A percentile compares a stretch with the other conserved stretches of the same genome.
Evolutionary conservation across 2,329 filamentous ascomycete genomes (phyloP).

Genomic region (Salinomyces thailandicus): DNA sequence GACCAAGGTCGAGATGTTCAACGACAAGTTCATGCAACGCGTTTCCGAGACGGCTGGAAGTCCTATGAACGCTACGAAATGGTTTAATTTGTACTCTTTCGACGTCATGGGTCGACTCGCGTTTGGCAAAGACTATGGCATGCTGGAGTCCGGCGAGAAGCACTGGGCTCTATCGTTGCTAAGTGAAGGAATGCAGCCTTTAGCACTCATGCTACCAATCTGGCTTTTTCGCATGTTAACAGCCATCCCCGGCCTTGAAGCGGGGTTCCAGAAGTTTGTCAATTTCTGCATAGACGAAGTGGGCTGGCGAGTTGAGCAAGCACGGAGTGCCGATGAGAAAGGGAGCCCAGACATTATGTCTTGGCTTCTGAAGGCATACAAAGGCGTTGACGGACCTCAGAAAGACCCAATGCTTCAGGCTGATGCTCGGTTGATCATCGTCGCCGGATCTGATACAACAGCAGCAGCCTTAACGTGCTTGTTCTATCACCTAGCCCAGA

Average conservation of each 20-base stretch:
- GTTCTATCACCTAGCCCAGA: slow-evolving; percentile 31
- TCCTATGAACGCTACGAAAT: slow-evolving; percentile 29
- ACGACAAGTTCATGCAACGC: slow-evolving; percentile 23
- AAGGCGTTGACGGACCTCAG: slow-evolving; percentile 18
- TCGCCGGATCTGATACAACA: slow-evolving; percentile 36
- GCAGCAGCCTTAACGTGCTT: slow-evolving; percentile 31
- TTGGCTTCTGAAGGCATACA: slow-evolving; percentile 24
- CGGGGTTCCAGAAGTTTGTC: slow-evolving; percentile 29
- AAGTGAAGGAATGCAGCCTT: too few relatives aligned
- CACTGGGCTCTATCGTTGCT: too few relatives aligned
- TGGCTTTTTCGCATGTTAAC: too few relatives aligned
- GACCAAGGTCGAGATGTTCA: slow-evolving; percentile 24
- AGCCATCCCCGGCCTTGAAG: too few relatives aligned
- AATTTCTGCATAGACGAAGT: slow-evolving; percentile 29
- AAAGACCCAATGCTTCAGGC: slow-evolving; percentile 22
- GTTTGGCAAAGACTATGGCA: slow-evolving; percentile 15
- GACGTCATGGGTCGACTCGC: slow-evolving; percentile 34
- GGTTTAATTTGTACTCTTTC: slow-evolving; percentile 33
- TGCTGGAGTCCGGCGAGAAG: slow-evolving; percentile 15
- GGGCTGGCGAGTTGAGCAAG: too few relatives aligned
- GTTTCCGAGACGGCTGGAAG: slow-evolving; percentile 17
- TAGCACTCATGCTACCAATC: too few relatives aligned
- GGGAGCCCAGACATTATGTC: slow-evolving; percentile 23
- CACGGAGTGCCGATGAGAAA: too few relatives aligned
- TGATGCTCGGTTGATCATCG: slow-evolving; percentile 26